Evolutionary conservation across 352 stramenopile genomes (phyloP), one percentile per base, ranked within the genome.

Genomic region (Phytophthora parvispora): DNA sequence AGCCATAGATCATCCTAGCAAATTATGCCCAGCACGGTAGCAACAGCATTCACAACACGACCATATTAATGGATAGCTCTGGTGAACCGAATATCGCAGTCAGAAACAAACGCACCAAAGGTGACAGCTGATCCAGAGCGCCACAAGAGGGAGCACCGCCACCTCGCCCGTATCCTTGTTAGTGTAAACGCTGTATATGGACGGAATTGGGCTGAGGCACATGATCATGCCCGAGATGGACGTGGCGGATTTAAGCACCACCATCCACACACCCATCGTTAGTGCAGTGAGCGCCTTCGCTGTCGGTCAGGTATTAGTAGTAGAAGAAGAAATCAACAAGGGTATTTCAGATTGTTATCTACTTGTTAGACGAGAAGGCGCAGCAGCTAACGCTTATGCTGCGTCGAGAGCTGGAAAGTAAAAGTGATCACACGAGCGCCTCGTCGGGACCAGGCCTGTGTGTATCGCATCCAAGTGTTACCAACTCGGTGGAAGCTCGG

Each of bases 1-100:
- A 81, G 47, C 78, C 74, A 49, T 80, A 86, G 25, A 83, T 60
- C 64, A 79, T 74, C 69, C 69, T 77, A 31, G 18, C 36, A 43
- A 43, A n/a, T n/a, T n/a, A n/a, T n/a, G n/a, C n/a, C n/a, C n/a
- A n/a, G n/a, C n/a, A n/a, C n/a, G n/a, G n/a, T n/a, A n/a, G n/a
- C n/a, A n/a, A n/a, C n/a, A n/a, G 16, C 13, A 43, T 16, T 31
- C 6, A 60, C 12, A 25, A 5, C 36, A 16, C 24, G 13, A 32
- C 1, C 57, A 16, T 10, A 4, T 10, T 16, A 24, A 49, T 13
- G 8, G 27, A 27, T 9, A 58, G n/a, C 12, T n/a, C n/a, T n/a
- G n/a, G n/a, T n/a, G n/a, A n/a, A n/a, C n/a, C n/a, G 7, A n/a
- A 49, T 34, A 59, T n/a, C 6, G 34, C 10, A 6, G 8, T 9